Evolutionary conservation across 805 yeast species (phyloP).

Genomic region (Candida hungchunana): DNA sequence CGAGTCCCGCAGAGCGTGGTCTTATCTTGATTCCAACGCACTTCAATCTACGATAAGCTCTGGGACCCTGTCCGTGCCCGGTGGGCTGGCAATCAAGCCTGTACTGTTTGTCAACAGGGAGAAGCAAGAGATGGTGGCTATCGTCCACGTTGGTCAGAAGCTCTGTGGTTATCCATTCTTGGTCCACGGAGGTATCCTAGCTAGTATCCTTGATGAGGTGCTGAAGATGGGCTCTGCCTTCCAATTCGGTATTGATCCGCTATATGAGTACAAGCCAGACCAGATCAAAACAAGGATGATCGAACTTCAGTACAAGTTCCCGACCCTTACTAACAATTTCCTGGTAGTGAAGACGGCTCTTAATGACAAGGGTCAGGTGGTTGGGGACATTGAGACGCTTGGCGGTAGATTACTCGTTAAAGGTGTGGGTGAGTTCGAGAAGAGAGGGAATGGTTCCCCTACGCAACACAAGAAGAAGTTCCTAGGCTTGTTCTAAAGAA

Average conservation of each 20-base stretch:
- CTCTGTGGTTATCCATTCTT: conserved; percentile 85
- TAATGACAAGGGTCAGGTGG: conserved; percentile 34
- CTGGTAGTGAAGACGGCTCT: conserved; percentile 56
- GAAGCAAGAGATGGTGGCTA: conserved; percentile 56
- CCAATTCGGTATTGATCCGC: conserved; percentile 28
- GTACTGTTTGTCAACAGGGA: conserved; percentile 55
- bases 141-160: conserved; percentile 73
- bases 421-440: conserved; percentile 44
- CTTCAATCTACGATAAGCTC: conserved; percentile 34
- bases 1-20: conserved; percentile 38
- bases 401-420: conserved; percentile 53
- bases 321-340: conserved; percentile 77
- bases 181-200: conserved; percentile 85
- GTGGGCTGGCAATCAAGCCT: conserved; percentile 76
- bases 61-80: conserved; percentile 62
- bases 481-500: conserved; percentile 5
- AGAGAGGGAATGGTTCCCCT: conserved; percentile 6
- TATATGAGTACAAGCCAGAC: conserved; percentile 36
- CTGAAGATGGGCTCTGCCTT: conserved; percentile 51
- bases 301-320: conserved; percentile 55
- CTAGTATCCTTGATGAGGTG: conserved; percentile 74
- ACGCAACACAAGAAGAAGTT: conserved; percentile 3
- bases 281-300: conserved; percentile 44
- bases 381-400: conserved; percentile 49
- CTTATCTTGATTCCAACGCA: conserved; percentile 41